phyloP scores from a whole-genome alignment of 2,329 filamentous ascomycete genomes.

The Diaporthe vexans region DNA sequence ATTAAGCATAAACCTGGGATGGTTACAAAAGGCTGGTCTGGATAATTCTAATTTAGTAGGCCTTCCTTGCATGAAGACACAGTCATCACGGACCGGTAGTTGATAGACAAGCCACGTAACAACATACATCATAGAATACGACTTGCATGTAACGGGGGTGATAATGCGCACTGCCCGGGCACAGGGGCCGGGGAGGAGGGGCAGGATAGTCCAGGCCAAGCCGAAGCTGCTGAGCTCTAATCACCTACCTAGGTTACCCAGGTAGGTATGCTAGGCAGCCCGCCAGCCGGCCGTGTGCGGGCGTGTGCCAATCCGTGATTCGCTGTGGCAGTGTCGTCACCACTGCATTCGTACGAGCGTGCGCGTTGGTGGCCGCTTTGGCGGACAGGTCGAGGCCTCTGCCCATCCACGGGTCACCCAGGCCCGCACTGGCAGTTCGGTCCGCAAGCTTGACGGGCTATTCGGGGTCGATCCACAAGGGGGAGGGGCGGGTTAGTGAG shows the following conservation, averaged over 20 bases:
- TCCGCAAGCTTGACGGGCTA: constrained; percentile 3
- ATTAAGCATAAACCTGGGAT: background rate
- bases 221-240: constrained; percentile 12
- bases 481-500: background rate
- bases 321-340: constrained; percentile 5
- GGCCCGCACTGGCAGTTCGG: constrained; percentile 1
- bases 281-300: constrained; percentile 22
- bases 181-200: background rate
- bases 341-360: constrained; percentile 31
- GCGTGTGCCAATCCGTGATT: constrained; percentile 2
- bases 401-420: background rate
- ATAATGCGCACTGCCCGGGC: background rate
- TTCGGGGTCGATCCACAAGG: background rate
- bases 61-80: constrained; percentile 7
- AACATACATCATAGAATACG: background rate
- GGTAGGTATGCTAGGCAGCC: constrained; percentile 13
- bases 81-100: background rate
- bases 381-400: constrained; percentile 21
- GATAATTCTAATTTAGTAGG: background rate
- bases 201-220: constrained; percentile 23
- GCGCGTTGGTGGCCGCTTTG: constrained; percentile 32
- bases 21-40: background rate
- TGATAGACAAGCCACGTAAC: constrained; percentile 13
- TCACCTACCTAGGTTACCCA: background rate
- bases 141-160: constrained; percentile 13